phyloP scores from a whole-genome alignment of 2,329 filamentous ascomycete genomes.

The Penicillium griseofulvum region DNA sequence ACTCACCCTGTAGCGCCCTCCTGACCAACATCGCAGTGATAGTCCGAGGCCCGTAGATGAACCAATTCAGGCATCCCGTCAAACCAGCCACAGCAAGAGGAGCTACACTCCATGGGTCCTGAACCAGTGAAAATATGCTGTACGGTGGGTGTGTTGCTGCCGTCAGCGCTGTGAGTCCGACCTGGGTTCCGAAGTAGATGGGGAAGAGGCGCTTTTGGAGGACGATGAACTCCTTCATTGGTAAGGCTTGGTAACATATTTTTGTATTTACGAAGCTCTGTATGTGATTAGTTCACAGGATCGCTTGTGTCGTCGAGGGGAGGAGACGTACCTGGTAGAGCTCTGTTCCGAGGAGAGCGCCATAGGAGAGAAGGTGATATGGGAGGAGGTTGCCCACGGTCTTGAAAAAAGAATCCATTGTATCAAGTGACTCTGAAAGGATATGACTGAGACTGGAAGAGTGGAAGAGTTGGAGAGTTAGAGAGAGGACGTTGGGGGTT shows the following conservation, averaged over 20 bases:
- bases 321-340: constrained; percentile 31
- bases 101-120: constrained; percentile 21
- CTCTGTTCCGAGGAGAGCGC: constrained; percentile 40
- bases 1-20: constrained; percentile 22
- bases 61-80: constrained; percentile 38
- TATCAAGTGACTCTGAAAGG: not conserved
- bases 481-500: not conserved
- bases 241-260: constrained; percentile 36
- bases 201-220: constrained; percentile 44
- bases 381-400: constrained; percentile 24
- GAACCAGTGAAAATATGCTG: constrained; percentile 29
- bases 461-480: not conserved
- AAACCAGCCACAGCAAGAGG: constrained; percentile 31
- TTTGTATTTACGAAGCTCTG: constrained; percentile 45
- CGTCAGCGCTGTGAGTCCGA: constrained; percentile 35
- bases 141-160: constrained; percentile 35
- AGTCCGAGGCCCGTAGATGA: constrained; percentile 38
- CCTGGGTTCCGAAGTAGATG: constrained; percentile 40
- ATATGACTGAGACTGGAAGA: not conserved
- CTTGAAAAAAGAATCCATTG: constrained; percentile 15
- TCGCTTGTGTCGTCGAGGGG: not conserved
- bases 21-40: constrained; percentile 35
- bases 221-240: constrained; percentile 37
- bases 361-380: constrained; percentile 41
- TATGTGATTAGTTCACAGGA: not conserved